phyloP scores from a whole-genome alignment of 2,329 filamentous ascomycete species.

The Diplodia mutila region DNA sequence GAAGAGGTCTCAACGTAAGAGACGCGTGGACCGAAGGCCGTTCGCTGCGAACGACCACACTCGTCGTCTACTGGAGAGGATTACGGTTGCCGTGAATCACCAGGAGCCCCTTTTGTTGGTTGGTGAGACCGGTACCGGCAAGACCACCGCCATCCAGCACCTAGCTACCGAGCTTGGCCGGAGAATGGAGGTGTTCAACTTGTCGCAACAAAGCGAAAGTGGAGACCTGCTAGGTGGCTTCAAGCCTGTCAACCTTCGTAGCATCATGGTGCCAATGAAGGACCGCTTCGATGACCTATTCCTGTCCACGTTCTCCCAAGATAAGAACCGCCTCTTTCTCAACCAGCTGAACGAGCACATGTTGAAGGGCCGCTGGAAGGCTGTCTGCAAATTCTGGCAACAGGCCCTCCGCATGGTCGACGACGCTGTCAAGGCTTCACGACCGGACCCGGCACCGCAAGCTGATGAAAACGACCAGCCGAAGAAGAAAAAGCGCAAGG shows the following conservation, averaged over 20 bases:
- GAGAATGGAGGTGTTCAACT: slow-evolving; percentile 87
- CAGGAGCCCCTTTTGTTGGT: slow-evolving; percentile 91
- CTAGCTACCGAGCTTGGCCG: slow-evolving; percentile 82
- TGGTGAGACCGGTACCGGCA: slow-evolving; percentile 98
- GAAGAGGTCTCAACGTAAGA: slow-evolving; percentile 30
- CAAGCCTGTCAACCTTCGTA: slow-evolving; percentile 91
- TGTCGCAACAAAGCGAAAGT: slow-evolving; percentile 97
- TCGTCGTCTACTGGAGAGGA: slow-evolving; percentile 81
- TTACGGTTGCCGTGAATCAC: slow-evolving; percentile 78
- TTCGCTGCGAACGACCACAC: slow-evolving; percentile 92
- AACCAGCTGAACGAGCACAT: slow-evolving; percentile 79
- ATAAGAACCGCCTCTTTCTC: slow-evolving; percentile 81
- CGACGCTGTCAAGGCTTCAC: slow-evolving; percentile 38
- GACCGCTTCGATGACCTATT: slow-evolving; percentile 95
- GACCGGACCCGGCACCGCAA: not conserved
- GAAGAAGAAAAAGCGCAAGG: slow-evolving; percentile 70
- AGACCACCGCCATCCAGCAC: slow-evolving; percentile 95
- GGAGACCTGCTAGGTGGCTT: slow-evolving; percentile 95
- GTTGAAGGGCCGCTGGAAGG: slow-evolving; percentile 83
- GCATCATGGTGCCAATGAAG: slow-evolving; percentile 83
- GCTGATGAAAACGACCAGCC: slow-evolving; percentile 36
- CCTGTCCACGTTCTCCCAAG: slow-evolving; percentile 80
- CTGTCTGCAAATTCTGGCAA: slow-evolving; percentile 81
- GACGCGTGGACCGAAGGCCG: slow-evolving; percentile 6
- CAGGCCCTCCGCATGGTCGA: slow-evolving; percentile 89